These are phyloP conservation scores for Spatholobus suberectus DNA, from an alignment of 306 rosid genomes.

Conservation along the genomic window DNA sequence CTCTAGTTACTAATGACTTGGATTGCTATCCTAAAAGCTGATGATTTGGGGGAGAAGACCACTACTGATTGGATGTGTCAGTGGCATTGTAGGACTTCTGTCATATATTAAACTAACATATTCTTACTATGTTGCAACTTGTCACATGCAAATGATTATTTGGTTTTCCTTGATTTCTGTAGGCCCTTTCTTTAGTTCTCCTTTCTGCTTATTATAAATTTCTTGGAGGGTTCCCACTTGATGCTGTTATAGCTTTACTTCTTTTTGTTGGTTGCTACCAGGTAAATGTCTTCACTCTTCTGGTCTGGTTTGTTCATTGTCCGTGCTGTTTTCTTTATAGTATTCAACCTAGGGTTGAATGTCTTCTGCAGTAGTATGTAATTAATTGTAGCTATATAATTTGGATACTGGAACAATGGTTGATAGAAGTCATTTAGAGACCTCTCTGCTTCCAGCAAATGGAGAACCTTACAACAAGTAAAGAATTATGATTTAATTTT, in stretches of 20 bases:
- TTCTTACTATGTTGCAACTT: conserved; percentile 36
- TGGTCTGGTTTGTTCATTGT: conserved; percentile 2
- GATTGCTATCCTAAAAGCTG: conserved; percentile 90
- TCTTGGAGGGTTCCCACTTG: conserved; percentile 82
- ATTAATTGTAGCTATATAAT: not conserved
- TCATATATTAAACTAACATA: conserved; percentile 30
- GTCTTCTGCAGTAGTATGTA: not conserved
- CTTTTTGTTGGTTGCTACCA: conserved; percentile 97
- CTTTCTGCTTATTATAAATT: conserved; percentile 90
- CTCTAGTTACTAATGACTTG: conserved; percentile 87
- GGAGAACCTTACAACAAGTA: not conserved
- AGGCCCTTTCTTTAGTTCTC: conserved; percentile 81
- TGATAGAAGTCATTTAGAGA: conserved; percentile 10
- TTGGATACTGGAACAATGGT: not conserved
- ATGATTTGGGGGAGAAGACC: conserved; percentile 96
- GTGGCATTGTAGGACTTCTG: conserved; percentile 80
- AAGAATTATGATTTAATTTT: not conserved
- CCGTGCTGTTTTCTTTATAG: conserved; percentile 15
- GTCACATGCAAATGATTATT: conserved; percentile 38
- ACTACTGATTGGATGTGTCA: conserved; percentile 82
- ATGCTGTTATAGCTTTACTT: conserved; percentile 91
- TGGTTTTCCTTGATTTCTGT: conserved; percentile 38
- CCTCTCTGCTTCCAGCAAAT: conserved; percentile 14
- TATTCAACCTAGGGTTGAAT: conserved; percentile 15
- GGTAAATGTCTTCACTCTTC: conserved; percentile 63